Evolutionary conservation across 441 rosid genomes (phyloP).

Genomic region (Gossypium lobatum): DNA sequence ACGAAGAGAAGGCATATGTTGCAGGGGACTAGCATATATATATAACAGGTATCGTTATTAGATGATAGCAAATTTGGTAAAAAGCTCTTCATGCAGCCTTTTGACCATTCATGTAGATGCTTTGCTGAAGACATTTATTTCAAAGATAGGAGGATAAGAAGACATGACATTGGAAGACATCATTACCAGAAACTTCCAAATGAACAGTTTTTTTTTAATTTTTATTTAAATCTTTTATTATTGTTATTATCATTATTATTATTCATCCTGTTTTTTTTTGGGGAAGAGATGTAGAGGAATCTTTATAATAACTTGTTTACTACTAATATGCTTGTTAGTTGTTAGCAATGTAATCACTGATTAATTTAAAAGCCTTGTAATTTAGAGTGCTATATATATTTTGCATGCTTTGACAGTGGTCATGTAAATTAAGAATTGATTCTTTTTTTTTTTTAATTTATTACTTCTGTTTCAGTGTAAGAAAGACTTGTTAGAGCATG

Average conservation of each 20-base stretch:
- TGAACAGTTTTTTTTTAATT: neutral
- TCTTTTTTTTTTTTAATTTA: too few species aligned
- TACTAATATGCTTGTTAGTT: neutral
- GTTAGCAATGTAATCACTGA: neutral
- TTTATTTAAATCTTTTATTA: neutral
- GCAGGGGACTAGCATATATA: slow-evolving; percentile 47
- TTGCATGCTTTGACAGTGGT: too few species aligned
- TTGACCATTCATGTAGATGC: slow-evolving; percentile 14
- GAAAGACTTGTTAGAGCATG: too few species aligned
- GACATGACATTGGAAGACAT: slow-evolving; percentile 4
- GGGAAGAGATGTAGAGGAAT: neutral
- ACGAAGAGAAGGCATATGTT: slow-evolving; percentile 63
- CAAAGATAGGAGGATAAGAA: neutral
- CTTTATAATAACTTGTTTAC: slow-evolving; percentile 1
- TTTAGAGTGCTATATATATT: neutral
- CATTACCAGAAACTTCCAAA: neutral
- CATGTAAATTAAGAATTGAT: too few species aligned
- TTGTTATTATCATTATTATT: neutral
- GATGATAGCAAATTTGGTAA: slow-evolving; percentile 21
- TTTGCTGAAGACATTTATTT: neutral
- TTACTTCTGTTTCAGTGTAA: too few species aligned
- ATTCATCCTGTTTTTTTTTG: neutral
- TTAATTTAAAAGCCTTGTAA: neutral
- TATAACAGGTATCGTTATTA: neutral
- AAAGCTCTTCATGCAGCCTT: slow-evolving; percentile 17